Evolutionary conservation across 2,329 filamentous ascomycete genomes (phyloP).

Genomic region (Alternaria sp.): DNA sequence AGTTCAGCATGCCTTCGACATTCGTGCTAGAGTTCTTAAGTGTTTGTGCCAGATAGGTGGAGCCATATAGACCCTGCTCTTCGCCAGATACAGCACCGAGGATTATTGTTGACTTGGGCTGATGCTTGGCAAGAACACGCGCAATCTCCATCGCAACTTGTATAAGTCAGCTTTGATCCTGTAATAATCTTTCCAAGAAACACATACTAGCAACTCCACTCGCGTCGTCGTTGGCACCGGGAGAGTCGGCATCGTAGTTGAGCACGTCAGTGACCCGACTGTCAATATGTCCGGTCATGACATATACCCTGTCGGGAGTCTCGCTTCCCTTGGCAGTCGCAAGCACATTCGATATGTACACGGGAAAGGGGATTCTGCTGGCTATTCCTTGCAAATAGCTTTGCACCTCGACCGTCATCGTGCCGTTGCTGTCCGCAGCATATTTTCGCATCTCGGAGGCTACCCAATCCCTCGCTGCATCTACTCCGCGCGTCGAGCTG

Average conservation of each 20-base stretch:
- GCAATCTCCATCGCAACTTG: constrained; percentile 62
- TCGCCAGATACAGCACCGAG: constrained; percentile 65
- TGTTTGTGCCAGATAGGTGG: constrained; percentile 59
- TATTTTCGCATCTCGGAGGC: constrained; percentile 57
- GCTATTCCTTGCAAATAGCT: constrained; percentile 60
- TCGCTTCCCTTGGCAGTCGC: constrained; percentile 57
- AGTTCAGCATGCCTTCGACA: constrained; percentile 64
- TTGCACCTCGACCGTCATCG: constrained; percentile 58
- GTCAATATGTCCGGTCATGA: constrained; percentile 64
- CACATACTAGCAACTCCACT: constrained; percentile 57
- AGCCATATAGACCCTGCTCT: constrained; percentile 63
- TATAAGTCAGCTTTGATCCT: constrained; percentile 7
- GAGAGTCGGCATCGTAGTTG: constrained; percentile 60
- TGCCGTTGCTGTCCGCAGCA: constrained; percentile 57
- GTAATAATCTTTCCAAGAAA: not conserved
- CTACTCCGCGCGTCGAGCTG: constrained; percentile 59
- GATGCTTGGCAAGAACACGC: constrained; percentile 56
- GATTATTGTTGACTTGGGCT: constrained; percentile 60
- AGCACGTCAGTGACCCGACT: constrained; percentile 58
- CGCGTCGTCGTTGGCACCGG: constrained; percentile 65
- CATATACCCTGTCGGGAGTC: constrained; percentile 58
- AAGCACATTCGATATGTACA: constrained; percentile 60
- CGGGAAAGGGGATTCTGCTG: constrained; percentile 57
- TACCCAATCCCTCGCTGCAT: constrained; percentile 65
- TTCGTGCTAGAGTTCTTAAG: constrained; percentile 60